These are phyloP conservation scores for Apophysomyces sp. DNA, from an alignment of 371 early-diverging fungal species.

Conservation along the genomic window DNA sequence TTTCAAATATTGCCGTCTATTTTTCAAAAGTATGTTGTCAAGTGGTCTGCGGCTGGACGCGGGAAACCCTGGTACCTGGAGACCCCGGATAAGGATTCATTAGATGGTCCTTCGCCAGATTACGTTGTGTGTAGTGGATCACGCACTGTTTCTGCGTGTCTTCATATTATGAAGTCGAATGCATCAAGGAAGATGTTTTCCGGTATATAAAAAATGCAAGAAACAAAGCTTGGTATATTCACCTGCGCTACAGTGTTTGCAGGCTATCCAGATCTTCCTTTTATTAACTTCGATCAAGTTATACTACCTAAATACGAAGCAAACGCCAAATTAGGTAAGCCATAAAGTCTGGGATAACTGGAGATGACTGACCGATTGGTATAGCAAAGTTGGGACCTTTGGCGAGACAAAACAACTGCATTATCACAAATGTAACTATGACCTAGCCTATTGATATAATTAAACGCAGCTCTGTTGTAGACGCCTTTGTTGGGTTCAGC, in stretches of 20 bases:
- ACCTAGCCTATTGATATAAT: not conserved
- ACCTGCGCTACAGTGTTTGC: conserved; percentile 27
- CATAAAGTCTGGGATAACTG: not conserved
- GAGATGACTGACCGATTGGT: not conserved
- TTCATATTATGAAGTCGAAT: conserved; percentile 13
- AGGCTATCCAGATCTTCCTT: conserved; percentile 45
- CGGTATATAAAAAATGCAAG: conserved; percentile 14
- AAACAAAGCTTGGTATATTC: not conserved
- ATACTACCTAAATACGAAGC: conserved; percentile 44
- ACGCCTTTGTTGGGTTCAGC: conserved; percentile 16
- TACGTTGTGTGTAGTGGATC: conserved; percentile 36
- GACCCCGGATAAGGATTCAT: not conserved
- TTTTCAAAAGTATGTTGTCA: conserved; percentile 15
- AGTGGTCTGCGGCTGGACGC: conserved; percentile 8
- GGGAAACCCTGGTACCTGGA: conserved; percentile 37
- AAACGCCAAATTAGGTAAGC: conserved; percentile 39
- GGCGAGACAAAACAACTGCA: conserved; percentile 43
- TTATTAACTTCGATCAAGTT: conserved; percentile 46
- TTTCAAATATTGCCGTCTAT: conserved; percentile 12
- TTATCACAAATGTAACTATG: conserved; percentile 28
- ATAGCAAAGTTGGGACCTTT: conserved; percentile 41
- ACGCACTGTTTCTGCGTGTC: conserved; percentile 36
- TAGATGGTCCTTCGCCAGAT: conserved; percentile 19
- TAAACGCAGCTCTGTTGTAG: conserved; percentile 9
- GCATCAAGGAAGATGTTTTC: conserved; percentile 17